A percentile compares a stretch with the other conserved stretches of the same genome.
phyloP scores from a whole-genome alignment of 2,329 filamentous ascomycete genomes.

The Trichoderma sp. region DNA sequence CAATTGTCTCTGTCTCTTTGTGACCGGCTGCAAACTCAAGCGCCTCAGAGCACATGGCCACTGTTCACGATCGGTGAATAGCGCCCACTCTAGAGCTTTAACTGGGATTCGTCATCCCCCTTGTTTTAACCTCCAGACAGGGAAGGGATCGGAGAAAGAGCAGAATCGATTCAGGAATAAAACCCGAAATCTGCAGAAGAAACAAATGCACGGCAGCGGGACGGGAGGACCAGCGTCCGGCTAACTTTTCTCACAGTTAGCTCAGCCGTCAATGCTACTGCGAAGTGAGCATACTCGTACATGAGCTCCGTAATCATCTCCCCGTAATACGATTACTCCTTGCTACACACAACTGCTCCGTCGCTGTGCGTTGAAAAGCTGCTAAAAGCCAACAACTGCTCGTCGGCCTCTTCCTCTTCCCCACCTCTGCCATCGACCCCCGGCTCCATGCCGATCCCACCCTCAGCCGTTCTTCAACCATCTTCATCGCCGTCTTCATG shows the following conservation, averaged over 20 bases:
- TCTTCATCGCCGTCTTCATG: background rate
- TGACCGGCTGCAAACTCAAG: background rate
- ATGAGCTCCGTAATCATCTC: background rate
- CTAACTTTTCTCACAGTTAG: background rate
- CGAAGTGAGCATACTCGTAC: background rate
- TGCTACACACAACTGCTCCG: background rate
- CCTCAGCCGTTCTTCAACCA: background rate
- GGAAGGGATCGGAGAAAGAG: background rate
- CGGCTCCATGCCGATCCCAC: slow-evolving; percentile 3
- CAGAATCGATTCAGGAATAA: background rate
- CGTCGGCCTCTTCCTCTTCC: background rate
- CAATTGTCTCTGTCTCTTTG: background rate
- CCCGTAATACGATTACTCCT: background rate
- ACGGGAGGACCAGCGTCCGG: background rate
- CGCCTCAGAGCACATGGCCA: background rate
- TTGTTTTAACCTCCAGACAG: background rate
- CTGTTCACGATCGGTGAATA: background rate
- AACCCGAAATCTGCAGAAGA: background rate
- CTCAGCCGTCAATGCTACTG: background rate
- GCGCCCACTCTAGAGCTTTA: background rate
- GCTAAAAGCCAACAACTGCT: background rate
- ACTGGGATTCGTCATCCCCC: background rate
- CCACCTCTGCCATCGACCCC: background rate
- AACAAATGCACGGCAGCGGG: background rate
- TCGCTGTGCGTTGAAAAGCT: background rate